phyloP scores from a whole-genome alignment of 176 grass and related monocot genomes.

The Stipa capillata region DNA sequence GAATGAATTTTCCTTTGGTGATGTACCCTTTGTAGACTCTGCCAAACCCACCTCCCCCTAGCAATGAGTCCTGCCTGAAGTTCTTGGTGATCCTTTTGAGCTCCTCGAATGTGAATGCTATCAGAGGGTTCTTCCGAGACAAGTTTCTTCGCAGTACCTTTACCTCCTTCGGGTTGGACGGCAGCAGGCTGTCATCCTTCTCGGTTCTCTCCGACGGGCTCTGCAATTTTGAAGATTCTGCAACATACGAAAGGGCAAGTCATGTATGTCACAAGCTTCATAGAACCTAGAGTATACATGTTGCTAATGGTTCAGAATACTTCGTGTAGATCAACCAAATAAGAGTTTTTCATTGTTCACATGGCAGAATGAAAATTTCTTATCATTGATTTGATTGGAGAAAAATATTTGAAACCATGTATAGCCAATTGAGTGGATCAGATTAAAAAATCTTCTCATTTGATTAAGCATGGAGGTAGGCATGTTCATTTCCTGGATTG shows the following conservation, averaged over 20 bases:
- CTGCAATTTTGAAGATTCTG: conserved; percentile 58
- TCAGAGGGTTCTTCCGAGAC: conserved; percentile 50
- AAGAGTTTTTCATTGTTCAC: neutral
- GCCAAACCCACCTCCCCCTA: conserved; percentile 68
- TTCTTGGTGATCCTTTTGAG: conserved; percentile 62
- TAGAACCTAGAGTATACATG: neutral
- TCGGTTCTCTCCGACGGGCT: conserved; percentile 36
- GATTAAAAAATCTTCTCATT: neutral
- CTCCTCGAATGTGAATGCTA: conserved; percentile 80
- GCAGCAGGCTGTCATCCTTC: conserved; percentile 42
- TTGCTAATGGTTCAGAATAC: neutral
- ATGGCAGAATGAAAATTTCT: neutral
- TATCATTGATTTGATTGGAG: neutral
- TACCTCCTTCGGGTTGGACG: conserved; percentile 67
- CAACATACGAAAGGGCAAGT: neutral
- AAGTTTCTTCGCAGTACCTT: conserved; percentile 39
- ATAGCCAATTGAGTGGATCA: neutral
- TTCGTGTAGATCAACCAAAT: neutral
- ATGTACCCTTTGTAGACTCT: conserved; percentile 74
- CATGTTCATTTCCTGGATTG: neutral
- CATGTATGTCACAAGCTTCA: neutral
- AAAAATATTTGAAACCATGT: neutral
- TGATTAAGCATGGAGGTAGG: neutral
- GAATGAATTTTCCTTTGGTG: neutral
- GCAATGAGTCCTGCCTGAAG: conserved; percentile 64